Evolutionary conservation across 768 basidiomycete genomes (phyloP).

Genomic region (Panaeolus cyanescens): DNA sequence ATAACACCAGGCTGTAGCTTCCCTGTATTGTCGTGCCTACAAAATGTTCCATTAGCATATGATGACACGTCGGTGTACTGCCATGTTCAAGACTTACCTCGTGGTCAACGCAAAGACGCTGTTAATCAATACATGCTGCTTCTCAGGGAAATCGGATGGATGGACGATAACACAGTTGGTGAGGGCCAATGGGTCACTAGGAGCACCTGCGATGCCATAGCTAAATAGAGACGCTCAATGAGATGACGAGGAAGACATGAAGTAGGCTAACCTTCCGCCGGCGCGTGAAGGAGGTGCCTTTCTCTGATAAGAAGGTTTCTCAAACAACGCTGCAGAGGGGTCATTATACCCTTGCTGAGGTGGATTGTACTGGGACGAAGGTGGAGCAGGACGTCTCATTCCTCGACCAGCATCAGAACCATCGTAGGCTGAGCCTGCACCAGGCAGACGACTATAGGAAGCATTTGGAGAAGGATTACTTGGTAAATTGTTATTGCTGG

Average conservation of each 20-base stretch:
- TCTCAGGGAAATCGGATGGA: constrained; percentile 71
- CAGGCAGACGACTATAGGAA: constrained; percentile 44
- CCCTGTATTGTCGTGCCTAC: constrained; percentile 80
- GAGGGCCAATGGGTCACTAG: constrained; percentile 70
- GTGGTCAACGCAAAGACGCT: constrained; percentile 70
- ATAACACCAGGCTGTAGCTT: constrained; percentile 68
- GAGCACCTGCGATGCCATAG: constrained; percentile 59
- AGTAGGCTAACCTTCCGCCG: constrained; percentile 29
- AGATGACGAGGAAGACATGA: neutral
- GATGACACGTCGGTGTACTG: neutral
- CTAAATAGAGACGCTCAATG: constrained; percentile 27
- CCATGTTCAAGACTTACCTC: constrained; percentile 45
- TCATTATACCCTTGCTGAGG: constrained; percentile 52
- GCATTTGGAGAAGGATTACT: constrained; percentile 25
- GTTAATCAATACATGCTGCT: constrained; percentile 79
- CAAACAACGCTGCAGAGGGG: constrained; percentile 48
- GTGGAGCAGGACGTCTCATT: constrained; percentile 37
- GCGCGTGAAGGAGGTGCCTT: constrained; percentile 36
- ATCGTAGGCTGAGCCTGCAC: constrained; percentile 5
- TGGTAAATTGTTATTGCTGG: constrained; percentile 37
- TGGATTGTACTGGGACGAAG: constrained; percentile 41
- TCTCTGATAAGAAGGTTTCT: constrained; percentile 48
- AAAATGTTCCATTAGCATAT: neutral
- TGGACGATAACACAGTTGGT: constrained; percentile 83
- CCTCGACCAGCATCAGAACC: constrained; percentile 13